Base-by-base conservation (phyloP, 192 early-diverging fungal species). In the Backusella australiensis region DNA sequence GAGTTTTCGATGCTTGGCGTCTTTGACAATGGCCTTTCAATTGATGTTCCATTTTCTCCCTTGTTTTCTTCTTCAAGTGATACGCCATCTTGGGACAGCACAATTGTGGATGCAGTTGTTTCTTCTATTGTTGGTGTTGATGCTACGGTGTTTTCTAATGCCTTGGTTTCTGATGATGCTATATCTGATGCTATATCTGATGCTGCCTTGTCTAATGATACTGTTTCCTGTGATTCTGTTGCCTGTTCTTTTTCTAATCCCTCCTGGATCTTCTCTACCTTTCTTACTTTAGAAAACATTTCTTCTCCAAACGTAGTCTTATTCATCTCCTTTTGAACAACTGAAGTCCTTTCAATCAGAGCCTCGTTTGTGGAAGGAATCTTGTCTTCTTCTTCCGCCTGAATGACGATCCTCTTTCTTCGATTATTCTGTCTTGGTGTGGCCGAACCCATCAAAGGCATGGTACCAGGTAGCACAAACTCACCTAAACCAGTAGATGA, bases 381-480 rank as follows among this genome's bases (percentile, higher is more conserved):
- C 0, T 1, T 12, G 19, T 53, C n/a, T 12, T 63, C 9, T 7
- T 63, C 56, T 29, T 63, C 56, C 29, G 56, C 2, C 63, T 52
- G 56, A 12, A 63, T 12, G 23, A 63, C 4, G 1, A 32, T 42
- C 21, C 19, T 41, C 32, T 44, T 39, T 44, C 70, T 39, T 14
- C 70, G 70, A 14, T 32, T 42, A 72, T 72, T 72, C 4, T 49
- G 29, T 17, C 70, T 42, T 72, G 41, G 39, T 19, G 38, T 72
- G 17, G 66, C 67, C 39, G 74, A 39, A 34, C 79, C 71, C 49
- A 80, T 73, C 26, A 72, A 67, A 21, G 79, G 79, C 34, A 72
- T 71, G 42, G 79, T 73, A 26, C 79, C 79, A 34, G 79, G 79
- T 34, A 76, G 23, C 2, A 80, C 34, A 29, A 80, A 80, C n/a